These are phyloP conservation scores for Hypoxylon intermedium DNA, from an alignment of 495 filamentous ascomycete genomes.

Conservation along the genomic window DNA sequence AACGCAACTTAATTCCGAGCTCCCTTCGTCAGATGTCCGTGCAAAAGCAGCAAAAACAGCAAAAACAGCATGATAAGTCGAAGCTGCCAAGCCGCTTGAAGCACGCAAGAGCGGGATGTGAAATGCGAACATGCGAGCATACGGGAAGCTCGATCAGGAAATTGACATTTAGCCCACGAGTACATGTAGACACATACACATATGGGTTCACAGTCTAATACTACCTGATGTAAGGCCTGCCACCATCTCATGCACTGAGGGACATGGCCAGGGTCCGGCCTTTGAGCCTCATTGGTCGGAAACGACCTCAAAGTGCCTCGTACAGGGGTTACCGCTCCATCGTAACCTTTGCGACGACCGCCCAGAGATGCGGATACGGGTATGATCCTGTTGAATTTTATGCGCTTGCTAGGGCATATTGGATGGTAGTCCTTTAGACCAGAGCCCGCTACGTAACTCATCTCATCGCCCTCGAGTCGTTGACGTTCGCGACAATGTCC, in stretches of 20 bases:
- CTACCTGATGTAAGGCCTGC: constrained; percentile 22
- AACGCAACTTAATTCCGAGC: background rate
- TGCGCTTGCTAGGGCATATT: constrained; percentile 11
- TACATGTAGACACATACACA: background rate
- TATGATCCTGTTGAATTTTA: constrained; percentile 6
- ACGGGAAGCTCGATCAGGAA: constrained; percentile 4
- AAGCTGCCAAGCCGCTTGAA: constrained; percentile 8
- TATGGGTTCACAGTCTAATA: constrained; percentile 1
- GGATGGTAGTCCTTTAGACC: constrained; percentile 1
- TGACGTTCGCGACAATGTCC: constrained; percentile 4
- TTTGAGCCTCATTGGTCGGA: constrained; percentile 27
- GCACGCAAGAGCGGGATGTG: background rate
- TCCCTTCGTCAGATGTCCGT: background rate
- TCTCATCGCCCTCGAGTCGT: background rate
- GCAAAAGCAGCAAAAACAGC: no score
- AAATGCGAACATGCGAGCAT: background rate
- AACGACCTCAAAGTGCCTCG: constrained; percentile 40
- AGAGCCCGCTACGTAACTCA: background rate
- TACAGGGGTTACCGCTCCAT: constrained; percentile 29
- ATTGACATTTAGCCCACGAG: constrained; percentile 9
- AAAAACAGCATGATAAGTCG: background rate
- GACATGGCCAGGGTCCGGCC: constrained; percentile 7
- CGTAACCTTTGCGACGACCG: constrained; percentile 26
- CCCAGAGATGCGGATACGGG: constrained; percentile 19
- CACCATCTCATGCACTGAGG: constrained; percentile 20